Evolutionary conservation across 495 filamentous ascomycete species (phyloP).

Genomic region (Thermothielavioides terrestris): DNA sequence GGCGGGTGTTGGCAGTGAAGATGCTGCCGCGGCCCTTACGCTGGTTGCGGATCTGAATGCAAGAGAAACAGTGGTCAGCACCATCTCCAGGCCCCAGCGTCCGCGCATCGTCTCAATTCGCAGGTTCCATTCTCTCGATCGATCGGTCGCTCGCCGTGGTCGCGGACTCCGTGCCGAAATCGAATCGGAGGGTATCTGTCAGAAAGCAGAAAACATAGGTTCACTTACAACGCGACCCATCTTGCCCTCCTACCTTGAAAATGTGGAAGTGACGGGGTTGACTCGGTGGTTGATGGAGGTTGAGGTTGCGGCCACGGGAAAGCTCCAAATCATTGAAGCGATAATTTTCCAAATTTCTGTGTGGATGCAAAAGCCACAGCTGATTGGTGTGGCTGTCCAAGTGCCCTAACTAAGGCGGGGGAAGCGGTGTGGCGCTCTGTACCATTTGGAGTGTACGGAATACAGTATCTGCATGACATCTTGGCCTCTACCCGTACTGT

Average conservation of each 20-base stretch:
- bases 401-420: constrained; percentile 33
- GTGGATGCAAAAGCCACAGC: constrained; percentile 27
- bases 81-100: constrained; percentile 1
- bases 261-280: constrained; percentile 28
- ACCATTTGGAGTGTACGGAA: too few species aligned
- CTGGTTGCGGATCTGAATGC: constrained; percentile 76
- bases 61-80: constrained; percentile 25
- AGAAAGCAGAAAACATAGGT: constrained; percentile 7
- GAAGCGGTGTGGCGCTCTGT: constrained; percentile 14
- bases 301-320: constrained; percentile 22
- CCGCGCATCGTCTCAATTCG: too few species aligned
- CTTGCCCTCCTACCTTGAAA: constrained; percentile 29
- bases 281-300: constrained; percentile 24
- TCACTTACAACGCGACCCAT: constrained; percentile 49
- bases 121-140: not conserved
- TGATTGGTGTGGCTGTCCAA: constrained; percentile 13
- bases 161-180: constrained; percentile 10
- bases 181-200: constrained; percentile 12
- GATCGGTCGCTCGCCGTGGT: constrained; percentile 14
- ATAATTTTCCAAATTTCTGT: constrained; percentile 35
- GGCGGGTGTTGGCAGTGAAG: constrained; percentile 81
- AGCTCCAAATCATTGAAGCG: constrained; percentile 21
- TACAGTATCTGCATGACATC: too few species aligned
- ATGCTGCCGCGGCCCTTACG: constrained; percentile 97
- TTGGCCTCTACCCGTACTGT: too few species aligned